Conservation (phyloP, 495 filamentous ascomycete species). For the Podospora conica region DNA sequence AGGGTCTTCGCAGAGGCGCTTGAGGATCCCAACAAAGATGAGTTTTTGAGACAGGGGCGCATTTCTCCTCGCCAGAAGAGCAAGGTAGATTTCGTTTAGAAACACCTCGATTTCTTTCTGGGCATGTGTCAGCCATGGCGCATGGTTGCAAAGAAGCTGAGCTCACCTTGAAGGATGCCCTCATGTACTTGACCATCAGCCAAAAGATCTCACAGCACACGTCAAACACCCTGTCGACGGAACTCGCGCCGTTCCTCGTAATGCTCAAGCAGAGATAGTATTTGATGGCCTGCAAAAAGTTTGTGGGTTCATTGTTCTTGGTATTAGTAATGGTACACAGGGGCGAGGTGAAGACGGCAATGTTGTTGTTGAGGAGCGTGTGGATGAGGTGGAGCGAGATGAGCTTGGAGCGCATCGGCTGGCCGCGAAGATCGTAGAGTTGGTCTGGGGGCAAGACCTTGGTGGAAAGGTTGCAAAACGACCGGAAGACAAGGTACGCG, state of each 20-base stretch:
- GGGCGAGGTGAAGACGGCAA: conserved; percentile 79
- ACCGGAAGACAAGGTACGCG: conserved; percentile 92
- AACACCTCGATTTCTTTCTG: conserved; percentile 98
- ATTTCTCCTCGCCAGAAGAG: conserved; percentile 80
- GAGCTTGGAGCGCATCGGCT: conserved; percentile 95
- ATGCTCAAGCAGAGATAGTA: conserved; percentile 92
- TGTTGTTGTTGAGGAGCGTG: conserved; percentile 87
- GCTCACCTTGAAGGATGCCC: conserved; percentile 82
- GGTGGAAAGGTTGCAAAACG: conserved; percentile 94
- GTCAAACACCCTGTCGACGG: conserved; percentile 85
- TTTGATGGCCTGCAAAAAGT: conserved; percentile 90
- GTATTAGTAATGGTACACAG: conserved; percentile 84
- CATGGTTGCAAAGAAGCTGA: background rate
- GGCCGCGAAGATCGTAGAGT: conserved; percentile 82
- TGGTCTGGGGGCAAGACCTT: conserved; percentile 85
- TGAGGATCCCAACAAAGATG: conserved; percentile 80
- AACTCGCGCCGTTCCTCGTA: conserved; percentile 90
- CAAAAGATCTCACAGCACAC: conserved; percentile 97
- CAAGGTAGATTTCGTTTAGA: conserved; percentile 93
- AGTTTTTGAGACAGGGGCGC: conserved; percentile 87
- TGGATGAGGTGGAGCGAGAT: conserved; percentile 92
- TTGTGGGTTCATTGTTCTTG: conserved; percentile 74
- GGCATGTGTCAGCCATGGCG: conserved; percentile 8
- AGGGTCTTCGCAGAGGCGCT: conserved; percentile 76
- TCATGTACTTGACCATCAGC: conserved; percentile 90